Evolutionary conservation across 1,284 basidiomycete species (phyloP).

Genomic region (Moesziomyces sp.): DNA sequence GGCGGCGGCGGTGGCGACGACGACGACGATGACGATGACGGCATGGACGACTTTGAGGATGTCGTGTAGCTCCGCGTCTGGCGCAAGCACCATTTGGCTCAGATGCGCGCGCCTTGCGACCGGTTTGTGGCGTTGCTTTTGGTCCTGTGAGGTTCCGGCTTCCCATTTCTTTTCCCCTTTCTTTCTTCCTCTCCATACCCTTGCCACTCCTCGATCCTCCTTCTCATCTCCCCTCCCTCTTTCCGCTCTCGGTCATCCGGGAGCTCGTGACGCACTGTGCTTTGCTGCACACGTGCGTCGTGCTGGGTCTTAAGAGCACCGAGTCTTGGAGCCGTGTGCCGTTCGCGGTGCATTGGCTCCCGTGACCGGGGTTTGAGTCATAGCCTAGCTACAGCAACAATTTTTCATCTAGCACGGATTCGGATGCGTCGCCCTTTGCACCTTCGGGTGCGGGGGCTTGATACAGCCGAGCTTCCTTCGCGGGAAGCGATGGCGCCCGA

Average conservation of each 20-base stretch:
- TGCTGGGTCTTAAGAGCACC: conserved; percentile 59
- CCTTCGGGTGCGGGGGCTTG: conserved; percentile 9
- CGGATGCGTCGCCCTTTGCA: conserved; percentile 8
- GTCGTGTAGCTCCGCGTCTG: conserved; percentile 44
- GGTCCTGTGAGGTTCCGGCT: conserved; percentile 4
- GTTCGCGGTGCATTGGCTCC: conserved; percentile 5
- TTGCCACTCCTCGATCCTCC: conserved; percentile 1
- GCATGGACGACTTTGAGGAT: conserved; percentile 61
- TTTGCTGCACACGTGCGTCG: background rate
- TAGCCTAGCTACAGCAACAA: conserved; percentile 50
- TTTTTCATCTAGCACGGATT: conserved; percentile 45
- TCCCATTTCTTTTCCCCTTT: background rate
- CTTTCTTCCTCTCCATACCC: conserved; percentile 1
- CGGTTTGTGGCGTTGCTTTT: conserved; percentile 7
- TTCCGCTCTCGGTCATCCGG: background rate
- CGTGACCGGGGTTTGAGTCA: conserved; percentile 59
- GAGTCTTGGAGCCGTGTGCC: conserved; percentile 34
- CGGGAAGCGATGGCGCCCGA: conserved; percentile 21
- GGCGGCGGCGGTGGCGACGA: background rate
- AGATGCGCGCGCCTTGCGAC: background rate
- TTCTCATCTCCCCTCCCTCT: background rate
- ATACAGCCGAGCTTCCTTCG: conserved; percentile 19
- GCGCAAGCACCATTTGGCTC: background rate
- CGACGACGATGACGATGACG: conserved; percentile 47
- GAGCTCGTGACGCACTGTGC: no score